Conservation (phyloP, 2,329 filamentous ascomycete species). For the Achaetomium macrosporum region DNA sequence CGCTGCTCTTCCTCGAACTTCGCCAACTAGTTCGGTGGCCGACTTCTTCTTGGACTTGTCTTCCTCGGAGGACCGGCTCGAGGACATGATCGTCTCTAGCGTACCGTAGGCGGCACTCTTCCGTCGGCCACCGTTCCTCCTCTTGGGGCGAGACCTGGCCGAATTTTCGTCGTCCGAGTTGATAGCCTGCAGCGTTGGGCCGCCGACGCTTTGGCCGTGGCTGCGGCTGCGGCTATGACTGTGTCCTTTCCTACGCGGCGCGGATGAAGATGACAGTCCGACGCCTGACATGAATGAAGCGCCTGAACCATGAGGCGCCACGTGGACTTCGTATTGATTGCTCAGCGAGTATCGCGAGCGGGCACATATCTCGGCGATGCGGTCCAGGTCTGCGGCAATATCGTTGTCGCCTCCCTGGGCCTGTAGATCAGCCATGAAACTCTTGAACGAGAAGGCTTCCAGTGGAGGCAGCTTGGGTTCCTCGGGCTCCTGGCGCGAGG, state of each 20-base stretch:
- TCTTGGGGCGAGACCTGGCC: slow-evolving; percentile 33
- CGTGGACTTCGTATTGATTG: slow-evolving; percentile 62
- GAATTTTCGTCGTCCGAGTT: slow-evolving; percentile 48
- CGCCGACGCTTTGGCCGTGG: slow-evolving; percentile 29
- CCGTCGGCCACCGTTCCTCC: slow-evolving; percentile 37
- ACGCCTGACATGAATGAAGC: slow-evolving; percentile 37
- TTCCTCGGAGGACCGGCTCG: slow-evolving; percentile 58
- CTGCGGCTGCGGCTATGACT: slow-evolving; percentile 16
- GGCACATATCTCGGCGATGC: slow-evolving; percentile 62
- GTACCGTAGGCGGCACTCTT: slow-evolving; percentile 55
- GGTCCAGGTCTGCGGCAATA: slow-evolving; percentile 54
- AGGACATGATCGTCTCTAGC: slow-evolving; percentile 61
- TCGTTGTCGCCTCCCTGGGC: slow-evolving; percentile 37
- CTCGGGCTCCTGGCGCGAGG: slow-evolving; percentile 19
- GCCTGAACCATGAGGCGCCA: slow-evolving; percentile 56
- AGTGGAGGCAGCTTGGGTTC: slow-evolving; percentile 50
- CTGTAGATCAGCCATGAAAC: slow-evolving; percentile 54
- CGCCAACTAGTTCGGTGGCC: slow-evolving; percentile 50
- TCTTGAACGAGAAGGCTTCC: slow-evolving; percentile 60
- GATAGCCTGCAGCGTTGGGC: slow-evolving; percentile 53
- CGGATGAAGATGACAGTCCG: slow-evolving; percentile 16
- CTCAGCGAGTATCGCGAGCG: slow-evolving; percentile 59
- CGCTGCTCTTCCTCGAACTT: slow-evolving; percentile 43
- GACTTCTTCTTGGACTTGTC: slow-evolving; percentile 55
- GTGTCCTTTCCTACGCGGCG: slow-evolving; percentile 18